Base-by-base conservation (phyloP, 345 rosid genomes). In the Populus ilicifolia region DNA sequence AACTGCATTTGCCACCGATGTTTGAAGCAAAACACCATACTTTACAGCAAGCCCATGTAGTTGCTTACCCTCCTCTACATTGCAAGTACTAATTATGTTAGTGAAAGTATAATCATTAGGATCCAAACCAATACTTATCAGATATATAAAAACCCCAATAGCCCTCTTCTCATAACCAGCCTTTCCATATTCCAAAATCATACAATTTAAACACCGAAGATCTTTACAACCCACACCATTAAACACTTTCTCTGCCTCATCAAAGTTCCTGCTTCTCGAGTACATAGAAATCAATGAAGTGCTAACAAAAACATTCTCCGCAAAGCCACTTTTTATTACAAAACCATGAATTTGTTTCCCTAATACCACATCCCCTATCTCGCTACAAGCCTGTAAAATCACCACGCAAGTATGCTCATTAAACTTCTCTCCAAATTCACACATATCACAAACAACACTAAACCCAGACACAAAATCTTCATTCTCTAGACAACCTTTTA, bases 261-360 rank as follows among this genome's bases (percentile, higher is more conserved):
- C 43, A 23, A 85, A 82, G 62, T 6, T 48, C n/a, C 78, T 77
- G 11, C 67, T 77, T 71, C 43, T 44, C 20, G 75, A 64, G 50
- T 85, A 75, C 85, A 85, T 77, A 59, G 84, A 72, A 43, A 80
- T 78, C 78, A 82, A 74, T 52, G 85, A 82, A 73, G 86, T 84
- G 5, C 76, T 71, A 38, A 85, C 80, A 78, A 78, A 72, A 73
- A 83, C 82, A 78, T 85, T 82, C 46, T 81, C 78, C 2, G 56
- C 80, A 59, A 82, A 75, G 77, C 84, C 85, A 75, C 72, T 75
- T 82, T 85, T 82, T 43, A 78, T 61, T 41, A 41, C 81, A 14
- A 80, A 80, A 69, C 77, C 78, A 72, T 85, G 84, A 25, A 83
- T 76, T 71, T 83, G 81, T 63, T 76, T 78, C 25, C 88, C 86